Base-by-base conservation (phyloP, 306 rosid species). In the Astragalus glycyphyllos region DNA sequence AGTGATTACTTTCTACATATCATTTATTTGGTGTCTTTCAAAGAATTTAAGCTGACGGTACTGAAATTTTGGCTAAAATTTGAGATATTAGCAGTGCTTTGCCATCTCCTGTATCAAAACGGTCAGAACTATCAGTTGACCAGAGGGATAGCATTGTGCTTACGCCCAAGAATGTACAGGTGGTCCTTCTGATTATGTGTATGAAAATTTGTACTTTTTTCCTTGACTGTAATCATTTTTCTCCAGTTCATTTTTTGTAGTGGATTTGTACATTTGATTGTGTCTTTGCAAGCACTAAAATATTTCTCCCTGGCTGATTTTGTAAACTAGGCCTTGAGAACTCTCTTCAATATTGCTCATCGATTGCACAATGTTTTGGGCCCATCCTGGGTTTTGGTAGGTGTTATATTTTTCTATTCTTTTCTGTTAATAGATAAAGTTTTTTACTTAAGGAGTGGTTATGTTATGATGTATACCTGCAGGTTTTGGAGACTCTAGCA, bases 161-260 rank as follows among this genome's bases (percentile, higher is more conserved):
- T 38, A 93, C 98, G 16, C 96, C 97, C 62, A 93, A 90, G 84
- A 93, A 93, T 80, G 98, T 93, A 66, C 98, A 93, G 98, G 98
- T 93, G 76, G 74, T 55, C 55, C 20, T 48, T 64, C 63, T 75
- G 68, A 45, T 64, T 70, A 20, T 69, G 8, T 80, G 38, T 63
- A 60, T 71, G 54, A 32, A 53, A 72, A 56, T 61, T 13, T 54
- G 15, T 74, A 60, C 37, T 51, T 57, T 10, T 60, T 67, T 44
- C 56, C 73, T 47, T 66, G 34, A 6, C 42, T 65, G 47, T 37
- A 48, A 32, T 63, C 13, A 41, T 46, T 64, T 78, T 64, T 65
- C 44, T 46, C 49, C 20, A 35, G 32, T 60, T 80, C 50, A 49
- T 42, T 76, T 50, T 48, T 58, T 15, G 31, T 47, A 7, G 31